These are phyloP conservation scores for Aspergillus viridinutans DNA, from an alignment of 2,329 filamentous ascomycete species.

Conservation along the genomic window DNA sequence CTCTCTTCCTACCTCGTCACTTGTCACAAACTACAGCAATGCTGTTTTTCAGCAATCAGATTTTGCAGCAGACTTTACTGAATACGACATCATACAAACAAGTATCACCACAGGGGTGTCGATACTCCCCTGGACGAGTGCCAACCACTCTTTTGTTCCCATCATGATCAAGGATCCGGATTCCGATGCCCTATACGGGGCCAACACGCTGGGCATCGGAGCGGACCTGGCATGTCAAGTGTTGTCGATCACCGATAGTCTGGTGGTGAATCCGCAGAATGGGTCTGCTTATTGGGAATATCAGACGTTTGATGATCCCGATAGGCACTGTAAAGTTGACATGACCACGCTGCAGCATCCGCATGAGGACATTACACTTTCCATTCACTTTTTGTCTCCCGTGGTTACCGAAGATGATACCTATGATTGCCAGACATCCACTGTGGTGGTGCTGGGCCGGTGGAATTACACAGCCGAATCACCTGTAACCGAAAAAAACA, in stretches of 20 bases:
- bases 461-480: conserved; percentile 28
- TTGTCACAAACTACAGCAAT: conserved; percentile 28
- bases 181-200: conserved; percentile 22
- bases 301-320: conserved; percentile 18
- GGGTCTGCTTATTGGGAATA: conserved; percentile 24
- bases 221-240: conserved; percentile 21
- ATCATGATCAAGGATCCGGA: conserved; percentile 18
- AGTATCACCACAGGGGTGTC: conserved; percentile 32
- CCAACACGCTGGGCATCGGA: conserved; percentile 27
- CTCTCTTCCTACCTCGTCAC: conserved; percentile 16
- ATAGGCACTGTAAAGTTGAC: conserved; percentile 21
- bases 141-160: conserved; percentile 29
- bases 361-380: conserved; percentile 23
- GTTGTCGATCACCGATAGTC: conserved; percentile 14
- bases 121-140: conserved; percentile 29
- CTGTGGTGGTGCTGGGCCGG: conserved; percentile 28
- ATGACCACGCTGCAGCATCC: conserved; percentile 22
- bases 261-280: conserved; percentile 11
- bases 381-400: conserved; percentile 33
- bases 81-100: conserved; percentile 33
- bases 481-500: conserved; percentile 22
- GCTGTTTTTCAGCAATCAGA: conserved; percentile 25
- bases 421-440: conserved; percentile 29
- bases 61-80: conserved; percentile 31
- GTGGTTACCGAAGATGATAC: conserved; percentile 12